These are phyloP conservation scores for Aquilaria agallochum DNA, from an alignment of 441 rosid species.

Conservation along the genomic window DNA sequence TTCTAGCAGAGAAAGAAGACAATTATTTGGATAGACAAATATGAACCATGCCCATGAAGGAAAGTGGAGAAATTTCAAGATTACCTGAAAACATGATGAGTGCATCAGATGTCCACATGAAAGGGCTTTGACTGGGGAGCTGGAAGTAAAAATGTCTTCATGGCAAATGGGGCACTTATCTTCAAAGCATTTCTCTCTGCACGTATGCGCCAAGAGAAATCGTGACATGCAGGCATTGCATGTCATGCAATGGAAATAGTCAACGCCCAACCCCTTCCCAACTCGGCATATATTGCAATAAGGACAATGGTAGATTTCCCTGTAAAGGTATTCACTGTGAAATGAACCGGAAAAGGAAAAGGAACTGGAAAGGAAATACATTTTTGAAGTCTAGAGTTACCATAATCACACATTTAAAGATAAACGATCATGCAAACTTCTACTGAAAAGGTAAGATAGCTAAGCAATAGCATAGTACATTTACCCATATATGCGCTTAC, in stretches of 20 bases:
- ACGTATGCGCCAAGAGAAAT: constrained; percentile 48
- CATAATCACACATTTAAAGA: too few species aligned
- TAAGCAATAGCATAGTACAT: too few species aligned
- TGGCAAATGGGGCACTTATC: constrained; percentile 88
- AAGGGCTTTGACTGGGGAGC: constrained; percentile 65
- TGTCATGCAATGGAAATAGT: constrained; percentile 88
- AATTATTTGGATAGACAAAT: constrained; percentile 10
- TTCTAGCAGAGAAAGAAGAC: constrained; percentile 41
- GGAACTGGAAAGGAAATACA: too few species aligned
- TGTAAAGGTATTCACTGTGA: constrained; percentile 26
- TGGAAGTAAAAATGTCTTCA: constrained; percentile 74
- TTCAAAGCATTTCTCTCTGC: constrained; percentile 74
- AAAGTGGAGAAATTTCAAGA: constrained; percentile 12
- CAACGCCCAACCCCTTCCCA: constrained; percentile 84
- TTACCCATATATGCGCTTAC: too few species aligned
- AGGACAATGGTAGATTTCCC: constrained; percentile 94
- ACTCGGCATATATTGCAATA: constrained; percentile 83
- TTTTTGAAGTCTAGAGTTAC: too few species aligned
- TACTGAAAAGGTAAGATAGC: too few species aligned
- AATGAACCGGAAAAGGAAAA: background rate
- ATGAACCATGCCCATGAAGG: background rate
- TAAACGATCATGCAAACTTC: too few species aligned
- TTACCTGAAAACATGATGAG: constrained; percentile 79
- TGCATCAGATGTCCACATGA: constrained; percentile 94
- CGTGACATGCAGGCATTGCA: constrained; percentile 89